Evolutionary conservation across 768 basidiomycete genomes (phyloP).

Genomic region (Gloeostereum incarnatum): DNA sequence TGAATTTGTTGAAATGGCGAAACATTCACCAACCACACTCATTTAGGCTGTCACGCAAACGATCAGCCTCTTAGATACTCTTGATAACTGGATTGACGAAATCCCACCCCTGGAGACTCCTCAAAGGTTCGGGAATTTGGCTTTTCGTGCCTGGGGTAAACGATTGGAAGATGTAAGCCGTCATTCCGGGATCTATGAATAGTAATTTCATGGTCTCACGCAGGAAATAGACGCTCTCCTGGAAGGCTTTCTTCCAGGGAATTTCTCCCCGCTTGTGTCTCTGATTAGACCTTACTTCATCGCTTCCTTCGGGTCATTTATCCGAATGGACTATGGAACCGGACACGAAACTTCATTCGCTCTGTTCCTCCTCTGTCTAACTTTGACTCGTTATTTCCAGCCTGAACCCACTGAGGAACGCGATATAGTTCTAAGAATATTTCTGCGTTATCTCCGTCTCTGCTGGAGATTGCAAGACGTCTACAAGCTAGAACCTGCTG

Average conservation of each 20-base stretch:
- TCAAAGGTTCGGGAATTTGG: conserved; percentile 88
- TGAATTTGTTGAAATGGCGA: neutral
- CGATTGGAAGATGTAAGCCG: conserved; percentile 65
- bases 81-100: conserved; percentile 71
- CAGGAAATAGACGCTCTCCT: conserved; percentile 51
- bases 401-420: conserved; percentile 56
- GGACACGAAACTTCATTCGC: conserved; percentile 92
- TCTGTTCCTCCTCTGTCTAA: conserved; percentile 64
- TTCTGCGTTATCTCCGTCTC: conserved; percentile 69
- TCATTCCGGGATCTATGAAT: neutral
- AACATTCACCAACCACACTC: neutral
- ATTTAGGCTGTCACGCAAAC: conserved; percentile 36
- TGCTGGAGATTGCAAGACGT: conserved; percentile 83
- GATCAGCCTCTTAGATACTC: conserved; percentile 49
- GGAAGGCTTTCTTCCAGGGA: conserved; percentile 33
- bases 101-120: conserved; percentile 67
- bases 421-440: conserved; percentile 47
- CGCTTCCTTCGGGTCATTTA: conserved; percentile 82
- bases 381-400: conserved; percentile 58
- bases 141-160: conserved; percentile 79
- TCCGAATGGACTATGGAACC: conserved; percentile 92
- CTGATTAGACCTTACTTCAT: conserved; percentile 73
- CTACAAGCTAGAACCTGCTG: conserved; percentile 91
- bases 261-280: conserved; percentile 36
- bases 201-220: conserved; percentile 3